These are phyloP conservation scores for Dalbergia cochinchinensis DNA, from an alignment of 306 rosid species.

Conservation along the genomic window DNA sequence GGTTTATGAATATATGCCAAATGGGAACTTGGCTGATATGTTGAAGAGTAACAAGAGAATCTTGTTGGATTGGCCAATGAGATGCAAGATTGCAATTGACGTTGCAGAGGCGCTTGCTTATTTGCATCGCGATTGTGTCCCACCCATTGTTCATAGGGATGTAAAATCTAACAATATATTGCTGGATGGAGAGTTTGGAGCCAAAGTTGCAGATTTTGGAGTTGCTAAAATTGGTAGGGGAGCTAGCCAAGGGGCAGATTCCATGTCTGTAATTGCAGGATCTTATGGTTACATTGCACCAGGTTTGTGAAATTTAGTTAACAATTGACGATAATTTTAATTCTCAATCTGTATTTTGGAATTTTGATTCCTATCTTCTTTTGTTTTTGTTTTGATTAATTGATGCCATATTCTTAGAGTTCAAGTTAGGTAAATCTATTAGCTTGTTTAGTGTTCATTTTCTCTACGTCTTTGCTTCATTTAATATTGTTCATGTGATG, in stretches of 20 bases:
- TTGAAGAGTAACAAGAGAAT: conserved; percentile 53
- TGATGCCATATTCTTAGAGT: background rate
- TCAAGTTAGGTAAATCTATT: background rate
- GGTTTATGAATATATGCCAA: conserved; percentile 79
- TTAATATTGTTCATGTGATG: background rate
- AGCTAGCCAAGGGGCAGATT: conserved; percentile 46
- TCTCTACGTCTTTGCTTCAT: background rate
- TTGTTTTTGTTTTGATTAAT: background rate
- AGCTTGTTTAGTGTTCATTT: background rate
- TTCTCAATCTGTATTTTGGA: background rate
- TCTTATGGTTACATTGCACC: conserved; percentile 80
- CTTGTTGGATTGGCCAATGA: conserved; percentile 68
- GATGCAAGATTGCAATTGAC: conserved; percentile 69
- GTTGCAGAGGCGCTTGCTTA: conserved; percentile 83
- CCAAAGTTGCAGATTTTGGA: conserved; percentile 81
- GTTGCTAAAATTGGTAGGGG: conserved; percentile 61
- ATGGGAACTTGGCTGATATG: conserved; percentile 77
- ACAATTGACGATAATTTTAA: background rate
- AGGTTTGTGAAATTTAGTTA: conserved; percentile 55
- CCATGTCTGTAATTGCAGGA: conserved; percentile 76
- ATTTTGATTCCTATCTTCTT: no score
- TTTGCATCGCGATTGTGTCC: conserved; percentile 79
- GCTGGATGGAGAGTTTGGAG: conserved; percentile 68
- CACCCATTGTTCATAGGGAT: conserved; percentile 78
- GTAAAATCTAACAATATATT: conserved; percentile 74